These are phyloP conservation scores for Xylaria sp. DNA, from an alignment of 2,329 filamentous ascomycete genomes.

Conservation along the genomic window DNA sequence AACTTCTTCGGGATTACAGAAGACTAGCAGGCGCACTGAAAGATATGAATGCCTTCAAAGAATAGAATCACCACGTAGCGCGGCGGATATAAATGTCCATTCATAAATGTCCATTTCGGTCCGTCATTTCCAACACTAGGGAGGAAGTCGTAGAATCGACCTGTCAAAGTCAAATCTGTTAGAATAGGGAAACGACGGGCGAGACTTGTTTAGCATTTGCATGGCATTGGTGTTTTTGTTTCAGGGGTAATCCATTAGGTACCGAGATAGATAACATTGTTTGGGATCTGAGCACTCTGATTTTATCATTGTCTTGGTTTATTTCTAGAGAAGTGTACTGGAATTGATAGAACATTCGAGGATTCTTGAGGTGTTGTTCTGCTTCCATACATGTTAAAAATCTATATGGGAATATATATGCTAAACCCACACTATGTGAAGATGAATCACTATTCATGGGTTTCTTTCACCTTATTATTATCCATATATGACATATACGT, in stretches of 20 bases:
- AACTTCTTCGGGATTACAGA: conserved; percentile 79
- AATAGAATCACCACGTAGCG: conserved; percentile 37
- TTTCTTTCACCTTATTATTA: background rate
- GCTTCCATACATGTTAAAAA: background rate
- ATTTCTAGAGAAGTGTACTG: background rate
- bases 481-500: background rate
- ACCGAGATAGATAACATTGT: background rate
- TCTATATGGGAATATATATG: too few species aligned
- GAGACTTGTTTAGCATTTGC: conserved; percentile 35
- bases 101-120: background rate
- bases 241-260: background rate
- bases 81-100: background rate
- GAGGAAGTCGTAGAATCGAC: conserved; percentile 4
- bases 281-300: conserved; percentile 16
- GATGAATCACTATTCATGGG: background rate
- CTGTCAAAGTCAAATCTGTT: background rate
- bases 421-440: too few species aligned
- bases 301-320: background rate
- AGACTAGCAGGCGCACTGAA: conserved; percentile 73
- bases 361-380: background rate
- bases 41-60: conserved; percentile 69
- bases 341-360: conserved; percentile 4
- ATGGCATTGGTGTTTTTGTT: conserved; percentile 39
- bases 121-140: background rate
- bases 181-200: background rate